phyloP scores from a whole-genome alignment of 352 stramenopile genomes.

The Halophytophthora batemanensis region DNA sequence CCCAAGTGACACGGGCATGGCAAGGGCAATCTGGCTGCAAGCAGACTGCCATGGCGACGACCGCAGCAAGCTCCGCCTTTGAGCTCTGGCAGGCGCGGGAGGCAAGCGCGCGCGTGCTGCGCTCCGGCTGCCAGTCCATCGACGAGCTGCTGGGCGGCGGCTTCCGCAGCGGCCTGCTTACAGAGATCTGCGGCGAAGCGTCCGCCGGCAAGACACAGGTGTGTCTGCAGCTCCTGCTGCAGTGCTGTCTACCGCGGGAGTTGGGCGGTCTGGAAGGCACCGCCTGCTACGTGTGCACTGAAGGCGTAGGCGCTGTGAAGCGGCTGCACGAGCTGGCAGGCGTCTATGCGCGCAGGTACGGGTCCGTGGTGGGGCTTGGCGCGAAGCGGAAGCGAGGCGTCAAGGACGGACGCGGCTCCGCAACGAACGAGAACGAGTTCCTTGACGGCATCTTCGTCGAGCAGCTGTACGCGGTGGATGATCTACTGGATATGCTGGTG shows the following conservation, averaged over 20 bases:
- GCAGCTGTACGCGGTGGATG: conserved; percentile 67
- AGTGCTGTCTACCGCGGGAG: conserved; percentile 45
- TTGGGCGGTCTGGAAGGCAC: conserved; percentile 56
- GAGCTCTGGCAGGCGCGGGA: conserved; percentile 35
- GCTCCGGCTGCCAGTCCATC: conserved; percentile 55
- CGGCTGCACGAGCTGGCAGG: conserved; percentile 62
- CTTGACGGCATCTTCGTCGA: conserved; percentile 80
- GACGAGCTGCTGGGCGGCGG: conserved; percentile 57
- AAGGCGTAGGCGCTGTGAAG: conserved; percentile 70
- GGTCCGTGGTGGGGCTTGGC: conserved; percentile 19
- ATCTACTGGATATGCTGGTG: conserved; percentile 65
- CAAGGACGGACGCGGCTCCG: neutral
- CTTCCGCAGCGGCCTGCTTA: conserved; percentile 64
- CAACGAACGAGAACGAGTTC: conserved; percentile 25
- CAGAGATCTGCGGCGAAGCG: conserved; percentile 73
- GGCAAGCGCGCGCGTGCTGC: conserved; percentile 29
- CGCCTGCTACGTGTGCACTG: conserved; percentile 80
- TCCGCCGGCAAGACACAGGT: conserved; percentile 80
- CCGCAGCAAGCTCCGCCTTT: conserved; percentile 44
- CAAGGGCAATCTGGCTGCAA: no score
- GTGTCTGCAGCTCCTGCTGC: conserved; percentile 71
- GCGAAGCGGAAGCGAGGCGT: conserved; percentile 50
- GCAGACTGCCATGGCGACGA: no score
- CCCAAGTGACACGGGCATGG: no score
- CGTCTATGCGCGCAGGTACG: conserved; percentile 45